A percentile compares a stretch with the other conserved stretches of the same genome.
Evolutionary conservation across 139 green algal species (phyloP).

Genomic region (Spirogloea muscicola): DNA sequence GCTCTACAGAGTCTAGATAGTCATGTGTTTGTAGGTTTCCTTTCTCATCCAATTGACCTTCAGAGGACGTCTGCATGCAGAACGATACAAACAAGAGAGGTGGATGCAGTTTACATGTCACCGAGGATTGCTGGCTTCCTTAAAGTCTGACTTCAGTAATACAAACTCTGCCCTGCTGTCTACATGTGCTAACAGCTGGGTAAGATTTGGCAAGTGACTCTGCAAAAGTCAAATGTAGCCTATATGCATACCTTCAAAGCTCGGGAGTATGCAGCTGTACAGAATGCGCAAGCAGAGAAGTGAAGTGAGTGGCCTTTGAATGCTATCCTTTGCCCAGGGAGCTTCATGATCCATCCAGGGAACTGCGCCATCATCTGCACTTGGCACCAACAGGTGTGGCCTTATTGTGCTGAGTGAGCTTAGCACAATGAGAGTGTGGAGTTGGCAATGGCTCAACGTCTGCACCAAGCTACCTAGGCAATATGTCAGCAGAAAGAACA

Average conservation of each 20-base stretch:
- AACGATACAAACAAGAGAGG: not conserved
- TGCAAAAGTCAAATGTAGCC: not conserved
- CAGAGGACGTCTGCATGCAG: not conserved
- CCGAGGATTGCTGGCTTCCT: not conserved
- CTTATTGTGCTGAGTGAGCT: not conserved
- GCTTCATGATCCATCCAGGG: not conserved
- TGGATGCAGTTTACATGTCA: not conserved
- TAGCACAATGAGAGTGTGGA: not conserved
- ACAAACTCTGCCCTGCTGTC: not conserved
- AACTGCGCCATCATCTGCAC: not conserved
- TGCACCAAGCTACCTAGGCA: not conserved
- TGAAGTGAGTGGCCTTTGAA: not conserved
- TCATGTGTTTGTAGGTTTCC: not conserved
- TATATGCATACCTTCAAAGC: not conserved
- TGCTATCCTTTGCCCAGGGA: not conserved
- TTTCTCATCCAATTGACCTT: not conserved
- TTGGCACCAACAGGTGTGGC: not conserved
- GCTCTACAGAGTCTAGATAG: slow-evolving; percentile 38
- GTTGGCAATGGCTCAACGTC: not conserved
- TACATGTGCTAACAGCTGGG: not conserved
- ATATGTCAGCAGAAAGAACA: not conserved
- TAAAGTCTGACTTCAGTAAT: not conserved
- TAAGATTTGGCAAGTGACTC: not conserved
- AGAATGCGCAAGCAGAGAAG: slow-evolving; percentile 18
- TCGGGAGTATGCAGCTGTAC: slow-evolving; percentile 3